Base-by-base conservation (phyloP, 108 stramenopile genomes). In the Pseudonitzschia multiseries region DNA sequence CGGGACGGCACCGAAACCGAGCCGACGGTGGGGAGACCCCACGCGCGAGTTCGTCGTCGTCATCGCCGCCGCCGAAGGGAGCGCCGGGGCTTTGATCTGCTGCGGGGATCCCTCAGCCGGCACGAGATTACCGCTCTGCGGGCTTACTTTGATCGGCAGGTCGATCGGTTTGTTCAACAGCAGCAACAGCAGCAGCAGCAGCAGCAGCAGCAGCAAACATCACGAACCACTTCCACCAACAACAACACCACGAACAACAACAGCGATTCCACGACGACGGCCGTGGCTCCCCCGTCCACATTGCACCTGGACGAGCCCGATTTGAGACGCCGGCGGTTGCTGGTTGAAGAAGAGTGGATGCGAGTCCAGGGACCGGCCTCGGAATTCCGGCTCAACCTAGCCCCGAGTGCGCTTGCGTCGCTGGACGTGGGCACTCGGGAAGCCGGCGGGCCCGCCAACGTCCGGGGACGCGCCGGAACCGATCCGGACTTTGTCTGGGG, bases 401-500 rank as follows among this genome's bases (percentile, higher is more conserved):
- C 86, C 70, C 87, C 86, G 57, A 86, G 60, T 51, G 84, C 85
- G 17, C 40, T 65, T 69, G 77, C 75, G 57, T 68, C 33, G 24
- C 75, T 57, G 73, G 74, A 51, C 57, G 32, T 17, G 14, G 26
- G 57, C 21, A 59, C 41, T 21, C n/a, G n/a, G n/a, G n/a, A n/a
- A n/a, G 4, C 57, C 41, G 24, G 60, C 6, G 51, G 43, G 0
- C 41, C 10, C 24, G 8, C 32, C 31, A 48, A 3, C 46, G 29
- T 15, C 27, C 42, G 57, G 62, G 54, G 18, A 21, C 43, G 83
- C 13, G 68, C 77, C n/a, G 95, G 95, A 15, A 89, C 87, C 1
- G 88, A 91, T 57, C 83, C 93, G 24, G 97, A 97, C 60, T 95
- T 97, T 70, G 60, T 92, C 24, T 96, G 93, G 87, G 97, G 97